These are phyloP conservation scores for Lathyrus oleraceus DNA, from an alignment of 306 rosid species.

Conservation along the genomic window DNA sequence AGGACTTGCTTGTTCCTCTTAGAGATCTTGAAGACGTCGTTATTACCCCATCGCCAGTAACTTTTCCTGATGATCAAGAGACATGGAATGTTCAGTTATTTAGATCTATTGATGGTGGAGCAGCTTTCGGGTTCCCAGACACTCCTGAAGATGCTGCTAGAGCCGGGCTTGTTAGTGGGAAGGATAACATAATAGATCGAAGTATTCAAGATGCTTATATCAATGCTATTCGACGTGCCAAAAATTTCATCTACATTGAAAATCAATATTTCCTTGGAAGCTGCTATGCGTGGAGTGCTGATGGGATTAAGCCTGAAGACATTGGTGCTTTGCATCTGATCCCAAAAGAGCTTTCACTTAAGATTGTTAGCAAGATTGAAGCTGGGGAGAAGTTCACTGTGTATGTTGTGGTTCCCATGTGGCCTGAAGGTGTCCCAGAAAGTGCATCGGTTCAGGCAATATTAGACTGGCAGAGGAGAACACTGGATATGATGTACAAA, in stretches of 20 bases:
- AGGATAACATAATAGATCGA: conserved; percentile 63
- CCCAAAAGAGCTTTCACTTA: conserved; percentile 66
- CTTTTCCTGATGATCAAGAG: conserved; percentile 56
- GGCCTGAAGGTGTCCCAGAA: conserved; percentile 73
- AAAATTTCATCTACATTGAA: conserved; percentile 63
- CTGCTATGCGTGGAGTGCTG: conserved; percentile 57
- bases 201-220: conserved; percentile 70
- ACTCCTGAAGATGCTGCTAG: conserved; percentile 65
- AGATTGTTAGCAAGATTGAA: conserved; percentile 65
- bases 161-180: conserved; percentile 67
- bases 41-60: conserved; percentile 68
- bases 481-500: conserved; percentile 71
- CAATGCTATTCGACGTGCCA: conserved; percentile 70
- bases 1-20: conserved; percentile 50
- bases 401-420: conserved; percentile 66
- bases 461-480: conserved; percentile 76
- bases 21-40: conserved; percentile 51
- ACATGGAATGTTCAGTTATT: conserved; percentile 73
- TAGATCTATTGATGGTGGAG: conserved; percentile 72
- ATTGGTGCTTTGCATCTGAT: conserved; percentile 62
- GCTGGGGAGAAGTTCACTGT: conserved; percentile 74
- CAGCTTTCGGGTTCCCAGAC: conserved; percentile 74
- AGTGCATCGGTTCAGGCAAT: conserved; percentile 70
- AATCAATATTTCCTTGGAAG: conserved; percentile 77
- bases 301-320: conserved; percentile 62